Base-by-base conservation (phyloP, 768 basidiomycete species). In the Lactarius akahatsu region DNA sequence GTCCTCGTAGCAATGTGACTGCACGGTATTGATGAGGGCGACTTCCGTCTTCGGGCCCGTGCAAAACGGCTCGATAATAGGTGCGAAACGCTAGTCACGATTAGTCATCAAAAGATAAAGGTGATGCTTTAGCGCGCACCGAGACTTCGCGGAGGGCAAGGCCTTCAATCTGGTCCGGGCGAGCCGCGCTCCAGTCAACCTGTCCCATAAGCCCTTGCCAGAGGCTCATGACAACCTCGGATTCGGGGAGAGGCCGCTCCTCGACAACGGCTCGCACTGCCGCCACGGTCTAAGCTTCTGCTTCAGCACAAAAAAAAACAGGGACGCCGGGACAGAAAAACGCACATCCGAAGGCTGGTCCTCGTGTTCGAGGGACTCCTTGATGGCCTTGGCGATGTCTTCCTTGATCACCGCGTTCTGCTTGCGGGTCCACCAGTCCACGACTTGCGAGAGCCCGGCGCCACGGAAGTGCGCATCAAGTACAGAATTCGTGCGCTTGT, bases 1-100 rank as follows among this genome's bases (percentile, higher is more conserved):
- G 74, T 98, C 94, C 79, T 96, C 94, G 77, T 98, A 97, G 77
- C 93, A 96, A 80, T 96, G 92, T 70, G 93, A 83, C 80, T 99
- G 96, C 7, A 96, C 93, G 60, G 90, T 85, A 76, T 98, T 98
- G 78, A 99, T 94, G 62, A 99, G 85, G 38, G 91, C 87, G 43
- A 99, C 92, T 78, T 99, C 87, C 26, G 92, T 91, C 78, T 96
- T 96, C 23, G 94, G 85, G 61, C 88, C 86, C 66, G 86, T 84
- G 74, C 90, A 93, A 82, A 99, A 99, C 38, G 92, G 87, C 77
- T 95, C 93, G 61, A 99, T 81, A 65, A 98, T 85, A 16, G 90
- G 85, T 11, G 91, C 83, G 74, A 87, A 90, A 84, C 87, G 89
- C 94, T 97, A 74, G 28, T 34, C 34, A 57, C 38, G 28, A 26